Evolutionary conservation across 352 stramenopile species (phyloP).

Genomic region (Achlya hypogyna): DNA sequence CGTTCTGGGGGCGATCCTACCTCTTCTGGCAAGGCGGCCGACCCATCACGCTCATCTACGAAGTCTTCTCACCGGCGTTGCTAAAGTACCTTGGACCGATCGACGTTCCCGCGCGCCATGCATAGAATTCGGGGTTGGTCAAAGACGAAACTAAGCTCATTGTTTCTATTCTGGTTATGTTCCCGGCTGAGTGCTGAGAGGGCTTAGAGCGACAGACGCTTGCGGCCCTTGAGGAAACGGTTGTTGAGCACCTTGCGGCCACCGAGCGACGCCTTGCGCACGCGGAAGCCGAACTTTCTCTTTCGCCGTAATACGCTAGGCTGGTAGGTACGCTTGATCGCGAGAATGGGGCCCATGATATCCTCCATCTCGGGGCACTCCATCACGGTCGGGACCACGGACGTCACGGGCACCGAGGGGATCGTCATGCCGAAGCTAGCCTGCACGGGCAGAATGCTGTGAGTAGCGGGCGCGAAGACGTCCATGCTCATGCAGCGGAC

Average conservation of each 20-base stretch:
- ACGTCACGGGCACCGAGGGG: neutral
- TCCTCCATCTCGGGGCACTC: constrained; percentile 18
- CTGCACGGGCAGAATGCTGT: constrained; percentile 8
- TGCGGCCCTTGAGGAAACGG: constrained; percentile 72
- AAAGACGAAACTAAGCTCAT: neutral
- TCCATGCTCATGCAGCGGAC: constrained; percentile 5
- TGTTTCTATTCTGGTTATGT: constrained; percentile 3
- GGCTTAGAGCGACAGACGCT: constrained; percentile 73
- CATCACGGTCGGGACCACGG: neutral
- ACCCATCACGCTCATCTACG: constrained; percentile 81
- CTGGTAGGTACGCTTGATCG: constrained; percentile 81
- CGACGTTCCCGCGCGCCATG: neutral
- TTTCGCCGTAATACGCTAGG: constrained; percentile 78
- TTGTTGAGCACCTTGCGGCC: constrained; percentile 72
- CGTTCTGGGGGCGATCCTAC: constrained; percentile 80
- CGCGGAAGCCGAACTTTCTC: constrained; percentile 79
- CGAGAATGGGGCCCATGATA: constrained; percentile 34
- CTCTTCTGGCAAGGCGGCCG: constrained; percentile 75
- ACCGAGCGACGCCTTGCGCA: constrained; percentile 60
- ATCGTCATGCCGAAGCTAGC: constrained; percentile 17
- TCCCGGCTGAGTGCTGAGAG: too few species aligned
- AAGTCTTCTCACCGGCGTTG: constrained; percentile 74
- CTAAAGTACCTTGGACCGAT: constrained; percentile 65
- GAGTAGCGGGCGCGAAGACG: neutral
- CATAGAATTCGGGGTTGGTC: neutral